Evolutionary conservation across 108 stramenopile genomes (phyloP).

Genomic region (Fragilaria radians): DNA sequence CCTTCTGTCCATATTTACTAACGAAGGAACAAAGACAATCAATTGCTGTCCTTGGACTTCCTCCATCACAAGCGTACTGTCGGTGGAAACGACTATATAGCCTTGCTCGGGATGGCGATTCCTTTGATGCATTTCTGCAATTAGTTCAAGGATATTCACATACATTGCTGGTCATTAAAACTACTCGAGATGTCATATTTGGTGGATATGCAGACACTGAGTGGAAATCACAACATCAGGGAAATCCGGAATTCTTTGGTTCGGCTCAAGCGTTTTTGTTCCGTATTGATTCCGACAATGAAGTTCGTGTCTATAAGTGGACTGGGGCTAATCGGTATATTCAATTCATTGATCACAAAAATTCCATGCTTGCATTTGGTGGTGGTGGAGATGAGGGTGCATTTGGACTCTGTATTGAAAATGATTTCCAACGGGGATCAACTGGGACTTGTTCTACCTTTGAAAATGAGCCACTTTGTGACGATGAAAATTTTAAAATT

Average conservation of each 20-base stretch:
- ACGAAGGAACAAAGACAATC: neutral
- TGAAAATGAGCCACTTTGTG: constrained; percentile 75
- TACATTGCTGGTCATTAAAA: constrained; percentile 68
- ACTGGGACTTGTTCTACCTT: constrained; percentile 84
- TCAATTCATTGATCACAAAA: constrained; percentile 61
- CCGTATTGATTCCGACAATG: constrained; percentile 3
- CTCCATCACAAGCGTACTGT: constrained; percentile 55
- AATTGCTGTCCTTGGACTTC: constrained; percentile 19
- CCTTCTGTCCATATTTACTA: neutral
- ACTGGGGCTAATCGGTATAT: constrained; percentile 80
- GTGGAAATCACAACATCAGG: constrained; percentile 38
- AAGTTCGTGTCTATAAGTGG: constrained; percentile 63
- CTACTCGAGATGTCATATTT: constrained; percentile 54
- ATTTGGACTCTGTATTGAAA: constrained; percentile 80
- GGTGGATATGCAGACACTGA: constrained; percentile 76
- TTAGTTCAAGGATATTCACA: constrained; percentile 36
- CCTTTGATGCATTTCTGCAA: constrained; percentile 71
- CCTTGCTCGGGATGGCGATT: constrained; percentile 75
- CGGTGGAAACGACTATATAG: constrained; percentile 78
- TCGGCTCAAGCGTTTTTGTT: constrained; percentile 9
- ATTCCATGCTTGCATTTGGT: constrained; percentile 72
- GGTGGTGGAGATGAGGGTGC: constrained; percentile 81
- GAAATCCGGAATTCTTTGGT: constrained; percentile 5
- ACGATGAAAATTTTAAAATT: constrained; percentile 50
- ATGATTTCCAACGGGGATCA: constrained; percentile 78